Percentiles rank a stretch among this genome's conserved stretches.
phyloP scores from a whole-genome alignment of 371 early-diverging fungal genomes.

The Paraphysoderma sedebokerense region DNA sequence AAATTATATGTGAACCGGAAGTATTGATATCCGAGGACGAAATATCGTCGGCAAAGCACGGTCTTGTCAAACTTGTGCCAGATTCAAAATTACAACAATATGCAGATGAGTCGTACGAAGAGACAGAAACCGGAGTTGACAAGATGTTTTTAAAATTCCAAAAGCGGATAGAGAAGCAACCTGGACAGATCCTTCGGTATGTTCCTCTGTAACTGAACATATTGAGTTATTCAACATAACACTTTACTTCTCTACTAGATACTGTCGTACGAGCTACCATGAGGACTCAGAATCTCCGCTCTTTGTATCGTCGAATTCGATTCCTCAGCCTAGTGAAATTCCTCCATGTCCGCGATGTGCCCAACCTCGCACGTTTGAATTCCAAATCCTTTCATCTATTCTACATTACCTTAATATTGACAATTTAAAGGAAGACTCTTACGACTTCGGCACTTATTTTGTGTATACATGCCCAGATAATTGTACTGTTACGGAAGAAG shows the following conservation, averaged over 20 bases:
- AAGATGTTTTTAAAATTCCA: constrained; percentile 78
- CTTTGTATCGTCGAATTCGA: too few relatives aligned
- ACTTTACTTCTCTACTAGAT: too few relatives aligned
- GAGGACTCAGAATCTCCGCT: too few relatives aligned
- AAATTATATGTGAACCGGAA: constrained; percentile 61
- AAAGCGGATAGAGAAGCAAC: constrained; percentile 50
- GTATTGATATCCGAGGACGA: too few relatives aligned
- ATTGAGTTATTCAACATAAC: too few relatives aligned
- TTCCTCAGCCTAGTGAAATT: constrained; percentile 25
- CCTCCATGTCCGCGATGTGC: constrained; percentile 60
- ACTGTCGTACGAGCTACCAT: too few relatives aligned
- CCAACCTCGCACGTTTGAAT: constrained; percentile 65
- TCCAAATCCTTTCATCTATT: constrained; percentile 80
- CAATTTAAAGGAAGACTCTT: constrained; percentile 41
- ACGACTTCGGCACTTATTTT: constrained; percentile 85
- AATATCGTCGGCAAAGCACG: too few relatives aligned
- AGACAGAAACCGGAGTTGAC: constrained; percentile 76
- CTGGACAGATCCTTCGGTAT: constrained; percentile 76
- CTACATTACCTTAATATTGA: constrained; percentile 64
- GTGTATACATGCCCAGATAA: constrained; percentile 73
- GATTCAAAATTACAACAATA: too few relatives aligned
- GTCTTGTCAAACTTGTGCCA: too few relatives aligned
- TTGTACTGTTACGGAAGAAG: constrained; percentile 34
- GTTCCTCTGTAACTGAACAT: too few relatives aligned
- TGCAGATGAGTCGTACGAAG: constrained; percentile 54